These are phyloP conservation scores for Silene uniflora DNA, from an alignment of 148 eudicot genomes.

Conservation along the genomic window DNA sequence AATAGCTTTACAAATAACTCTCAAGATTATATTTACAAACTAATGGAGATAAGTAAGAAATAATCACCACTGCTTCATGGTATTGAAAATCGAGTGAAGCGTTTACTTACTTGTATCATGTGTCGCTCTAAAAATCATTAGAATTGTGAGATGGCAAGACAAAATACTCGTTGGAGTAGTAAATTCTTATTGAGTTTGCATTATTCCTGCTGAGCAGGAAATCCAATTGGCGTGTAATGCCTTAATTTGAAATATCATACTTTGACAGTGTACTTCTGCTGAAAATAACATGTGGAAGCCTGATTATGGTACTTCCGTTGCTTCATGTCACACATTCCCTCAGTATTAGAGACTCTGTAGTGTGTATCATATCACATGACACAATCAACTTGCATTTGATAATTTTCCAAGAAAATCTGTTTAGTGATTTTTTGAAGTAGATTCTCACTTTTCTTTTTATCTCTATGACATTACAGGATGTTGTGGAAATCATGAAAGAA, in stretches of 20 bases:
- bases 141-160: neutral
- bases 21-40: neutral
- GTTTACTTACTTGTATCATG: neutral
- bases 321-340: neutral
- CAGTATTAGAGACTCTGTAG: neutral
- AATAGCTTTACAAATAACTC: slow-evolving; percentile 2
- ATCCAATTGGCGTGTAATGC: neutral
- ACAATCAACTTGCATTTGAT: slow-evolving; percentile 12
- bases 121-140: neutral
- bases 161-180: neutral
- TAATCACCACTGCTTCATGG: neutral
- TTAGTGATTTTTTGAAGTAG: neutral
- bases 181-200: neutral
- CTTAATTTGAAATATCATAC: neutral
- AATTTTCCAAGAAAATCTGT: neutral
- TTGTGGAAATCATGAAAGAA: slow-evolving; percentile 94
- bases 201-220: neutral
- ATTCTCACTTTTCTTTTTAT: neutral
- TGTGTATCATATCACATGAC: neutral
- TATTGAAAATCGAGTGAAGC: neutral
- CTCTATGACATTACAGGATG: slow-evolving; percentile 53
- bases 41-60: neutral
- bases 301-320: neutral
- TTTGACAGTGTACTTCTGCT: neutral
- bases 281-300: neutral